Evolutionary conservation across 2,329 filamentous ascomycete species (phyloP).

Genomic region (Calonectria henricotiae): DNA sequence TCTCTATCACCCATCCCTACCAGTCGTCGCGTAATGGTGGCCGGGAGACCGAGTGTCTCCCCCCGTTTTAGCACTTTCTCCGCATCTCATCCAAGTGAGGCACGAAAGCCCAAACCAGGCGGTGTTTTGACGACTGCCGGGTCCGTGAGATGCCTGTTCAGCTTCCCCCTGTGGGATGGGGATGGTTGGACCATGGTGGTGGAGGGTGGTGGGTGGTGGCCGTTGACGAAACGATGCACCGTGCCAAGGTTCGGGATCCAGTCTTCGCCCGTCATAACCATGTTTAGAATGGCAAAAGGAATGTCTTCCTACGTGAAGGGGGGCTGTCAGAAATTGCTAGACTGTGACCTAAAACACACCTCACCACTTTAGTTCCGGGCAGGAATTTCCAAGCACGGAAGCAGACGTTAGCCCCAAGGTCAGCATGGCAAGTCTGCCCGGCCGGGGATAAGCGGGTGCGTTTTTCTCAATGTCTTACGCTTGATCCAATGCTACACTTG

Average conservation of each 20-base stretch:
- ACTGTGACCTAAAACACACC: constrained; percentile 15
- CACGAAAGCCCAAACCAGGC: neutral
- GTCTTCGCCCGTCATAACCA: constrained; percentile 36
- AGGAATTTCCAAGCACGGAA: constrained; percentile 34
- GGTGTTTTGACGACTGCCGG: constrained; percentile 32
- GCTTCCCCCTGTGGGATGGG: neutral
- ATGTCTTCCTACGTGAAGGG: constrained; percentile 24
- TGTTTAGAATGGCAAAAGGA: constrained; percentile 29
- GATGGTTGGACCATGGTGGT: neutral
- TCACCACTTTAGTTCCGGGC: constrained; percentile 31
- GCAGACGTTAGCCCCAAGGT: constrained; percentile 19
- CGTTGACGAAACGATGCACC: constrained; percentile 26
- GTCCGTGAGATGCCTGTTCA: constrained; percentile 34
- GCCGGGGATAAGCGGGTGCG: constrained; percentile 14
- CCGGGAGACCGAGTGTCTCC: constrained; percentile 25
- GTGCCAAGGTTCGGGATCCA: constrained; percentile 17
- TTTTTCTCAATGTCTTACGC: constrained; percentile 19
- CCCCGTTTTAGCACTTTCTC: constrained; percentile 33
- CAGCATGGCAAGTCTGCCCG: constrained; percentile 46
- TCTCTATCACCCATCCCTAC: constrained; percentile 25
- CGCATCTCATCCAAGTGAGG: constrained; percentile 21
- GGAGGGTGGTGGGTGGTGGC: constrained; percentile 4
- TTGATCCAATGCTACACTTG: constrained; percentile 15
- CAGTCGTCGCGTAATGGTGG: constrained; percentile 27
- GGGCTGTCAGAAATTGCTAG: constrained; percentile 15